These are phyloP conservation scores for Parascedosporium putredinis DNA, from an alignment of 2,329 filamentous ascomycete species.

Conservation along the genomic window DNA sequence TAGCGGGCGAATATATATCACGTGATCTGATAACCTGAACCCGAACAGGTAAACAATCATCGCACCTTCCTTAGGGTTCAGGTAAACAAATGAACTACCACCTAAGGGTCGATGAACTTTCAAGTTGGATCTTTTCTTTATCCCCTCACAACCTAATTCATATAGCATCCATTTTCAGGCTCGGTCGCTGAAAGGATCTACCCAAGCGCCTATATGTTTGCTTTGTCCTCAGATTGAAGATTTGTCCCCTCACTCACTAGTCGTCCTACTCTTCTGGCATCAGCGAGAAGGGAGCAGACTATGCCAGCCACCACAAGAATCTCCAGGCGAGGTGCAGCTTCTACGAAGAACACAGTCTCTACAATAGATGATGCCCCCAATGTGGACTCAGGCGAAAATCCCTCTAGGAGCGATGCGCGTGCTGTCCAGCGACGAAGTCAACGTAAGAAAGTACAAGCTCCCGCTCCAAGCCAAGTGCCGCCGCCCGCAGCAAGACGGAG, in stretches of 20 bases:
- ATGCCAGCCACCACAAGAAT: neutral
- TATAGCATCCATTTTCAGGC: too few species aligned
- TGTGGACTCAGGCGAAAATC: neutral
- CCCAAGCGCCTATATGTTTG: too few species aligned
- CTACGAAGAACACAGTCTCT: neutral
- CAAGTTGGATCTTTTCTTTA: too few species aligned
- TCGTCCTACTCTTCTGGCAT: too few species aligned
- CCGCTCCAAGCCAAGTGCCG: neutral
- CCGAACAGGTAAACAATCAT: neutral
- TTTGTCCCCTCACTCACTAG: neutral
- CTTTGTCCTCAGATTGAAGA: too few species aligned
- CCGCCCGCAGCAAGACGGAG: neutral
- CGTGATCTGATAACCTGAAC: neutral
- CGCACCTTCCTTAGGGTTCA: neutral
- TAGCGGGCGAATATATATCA: neutral
- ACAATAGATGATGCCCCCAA: too few species aligned
- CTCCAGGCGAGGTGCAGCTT: neutral
- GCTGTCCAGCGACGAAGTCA: too few species aligned
- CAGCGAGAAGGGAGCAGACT: too few species aligned
- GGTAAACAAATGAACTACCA: neutral
- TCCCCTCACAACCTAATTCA: too few species aligned
- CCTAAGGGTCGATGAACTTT: neutral
- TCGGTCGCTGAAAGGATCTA: too few species aligned
- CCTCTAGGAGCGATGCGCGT: neutral
- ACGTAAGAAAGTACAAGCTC: neutral